Conservation (phyloP, 2,329 filamentous ascomycete genomes). For the Exserohilum turcica region DNA sequence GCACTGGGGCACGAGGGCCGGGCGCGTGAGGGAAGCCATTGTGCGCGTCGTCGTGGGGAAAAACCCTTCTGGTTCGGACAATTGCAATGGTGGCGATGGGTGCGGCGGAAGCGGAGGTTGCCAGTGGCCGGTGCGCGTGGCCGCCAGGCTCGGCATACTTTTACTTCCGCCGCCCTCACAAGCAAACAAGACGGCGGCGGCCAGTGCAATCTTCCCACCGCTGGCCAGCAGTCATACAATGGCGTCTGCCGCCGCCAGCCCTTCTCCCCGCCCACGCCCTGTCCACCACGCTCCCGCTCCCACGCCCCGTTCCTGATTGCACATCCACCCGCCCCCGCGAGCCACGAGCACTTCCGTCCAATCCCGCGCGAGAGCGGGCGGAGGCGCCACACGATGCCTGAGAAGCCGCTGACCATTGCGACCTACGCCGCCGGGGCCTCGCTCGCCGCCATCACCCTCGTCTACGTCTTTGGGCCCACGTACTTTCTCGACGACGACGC, state of each 20-base stretch:
- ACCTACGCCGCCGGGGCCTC: constrained; percentile 95
- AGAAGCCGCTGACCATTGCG: constrained; percentile 80
- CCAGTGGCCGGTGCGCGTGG: constrained; percentile 27
- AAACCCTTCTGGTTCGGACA: no score
- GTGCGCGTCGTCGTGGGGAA: constrained; percentile 22
- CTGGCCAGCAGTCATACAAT: constrained; percentile 36
- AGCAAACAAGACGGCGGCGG: constrained; percentile 36
- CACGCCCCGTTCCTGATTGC: constrained; percentile 1
- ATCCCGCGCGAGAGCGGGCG: constrained; percentile 29
- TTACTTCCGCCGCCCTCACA: constrained; percentile 23
- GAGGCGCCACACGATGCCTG: constrained; percentile 66
- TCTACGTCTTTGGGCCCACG: constrained; percentile 98
- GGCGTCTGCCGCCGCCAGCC: constrained; percentile 21
- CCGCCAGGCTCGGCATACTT: constrained; percentile 25
- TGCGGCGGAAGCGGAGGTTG: constrained; percentile 29
- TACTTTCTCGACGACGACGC: constrained; percentile 89
- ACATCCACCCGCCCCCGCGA: constrained; percentile 1
- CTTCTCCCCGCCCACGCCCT: background rate
- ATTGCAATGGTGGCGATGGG: constrained; percentile 35
- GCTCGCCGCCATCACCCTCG: constrained; percentile 88
- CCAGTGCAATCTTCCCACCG: constrained; percentile 23
- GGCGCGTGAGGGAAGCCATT: constrained; percentile 43
- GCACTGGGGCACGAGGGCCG: constrained; percentile 47
- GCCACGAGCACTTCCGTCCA: constrained; percentile 14
- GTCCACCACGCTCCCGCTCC: no score